Evolutionary conservation across 2,329 filamentous ascomycete genomes (phyloP).

Genomic region (Cordyceps javanica): DNA sequence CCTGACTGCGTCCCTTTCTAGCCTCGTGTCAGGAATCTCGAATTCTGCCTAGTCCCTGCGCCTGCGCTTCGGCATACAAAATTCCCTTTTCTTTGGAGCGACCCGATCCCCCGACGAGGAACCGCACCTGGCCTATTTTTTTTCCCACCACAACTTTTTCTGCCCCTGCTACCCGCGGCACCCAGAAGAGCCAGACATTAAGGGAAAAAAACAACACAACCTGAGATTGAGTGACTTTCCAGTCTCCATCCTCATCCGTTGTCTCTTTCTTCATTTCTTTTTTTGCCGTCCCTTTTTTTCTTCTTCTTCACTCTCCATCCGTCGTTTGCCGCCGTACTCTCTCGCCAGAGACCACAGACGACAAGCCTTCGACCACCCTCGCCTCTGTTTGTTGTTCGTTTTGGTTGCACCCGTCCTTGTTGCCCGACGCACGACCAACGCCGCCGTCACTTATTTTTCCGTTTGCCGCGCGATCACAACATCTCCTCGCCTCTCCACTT

Average conservation of each 20-base stretch:
- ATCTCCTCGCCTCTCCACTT: background rate
- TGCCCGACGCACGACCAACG: slow-evolving; percentile 1
- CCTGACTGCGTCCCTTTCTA: background rate
- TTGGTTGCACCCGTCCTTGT: background rate
- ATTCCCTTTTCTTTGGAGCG: slow-evolving; percentile 1
- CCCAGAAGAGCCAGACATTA: background rate
- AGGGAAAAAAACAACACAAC: background rate
- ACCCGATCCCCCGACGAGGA: slow-evolving; percentile 6
- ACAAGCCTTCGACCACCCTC: background rate
- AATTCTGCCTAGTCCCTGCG: background rate
- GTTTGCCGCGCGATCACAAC: slow-evolving; percentile 7
- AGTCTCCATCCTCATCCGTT: slow-evolving; percentile 1
- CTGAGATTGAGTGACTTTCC: background rate
- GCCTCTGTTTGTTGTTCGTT: slow-evolving; percentile 7
- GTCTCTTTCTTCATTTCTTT: background rate
- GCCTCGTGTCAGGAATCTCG: background rate
- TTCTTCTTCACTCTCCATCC: background rate
- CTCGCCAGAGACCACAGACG: background rate
- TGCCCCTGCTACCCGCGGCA: slow-evolving; percentile 1
- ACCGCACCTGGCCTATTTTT: slow-evolving; percentile 1
- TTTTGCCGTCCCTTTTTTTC: background rate
- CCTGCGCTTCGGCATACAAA: slow-evolving; percentile 7
- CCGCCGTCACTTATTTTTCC: slow-evolving; percentile 2
- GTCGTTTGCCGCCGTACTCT: background rate
- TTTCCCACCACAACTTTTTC: slow-evolving; percentile 1